Evolutionary conservation across 2,329 filamentous ascomycete genomes (phyloP).

Genomic region (Paraphaeosphaeria minitans): DNA sequence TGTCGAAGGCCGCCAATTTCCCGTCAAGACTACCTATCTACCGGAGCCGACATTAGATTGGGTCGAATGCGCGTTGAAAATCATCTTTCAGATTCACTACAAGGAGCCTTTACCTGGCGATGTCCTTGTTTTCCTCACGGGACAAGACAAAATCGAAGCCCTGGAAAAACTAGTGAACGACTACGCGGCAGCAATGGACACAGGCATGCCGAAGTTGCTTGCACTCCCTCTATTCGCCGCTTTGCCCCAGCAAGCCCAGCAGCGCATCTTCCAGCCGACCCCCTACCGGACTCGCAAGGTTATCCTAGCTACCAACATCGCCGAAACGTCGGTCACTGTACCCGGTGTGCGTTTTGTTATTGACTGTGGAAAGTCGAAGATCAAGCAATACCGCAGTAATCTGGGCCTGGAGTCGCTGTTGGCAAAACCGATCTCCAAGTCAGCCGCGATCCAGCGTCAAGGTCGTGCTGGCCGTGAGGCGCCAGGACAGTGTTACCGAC

Average conservation of each 20-base stretch:
- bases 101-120: slow-evolving; percentile 93
- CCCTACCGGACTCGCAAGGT: slow-evolving; percentile 81
- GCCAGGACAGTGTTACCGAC: slow-evolving; percentile 83
- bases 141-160: slow-evolving; percentile 89
- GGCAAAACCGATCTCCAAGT: slow-evolving; percentile 88
- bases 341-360: slow-evolving; percentile 90
- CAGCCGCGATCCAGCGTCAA: slow-evolving; percentile 87
- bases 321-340: slow-evolving; percentile 97
- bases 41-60: slow-evolving; percentile 77
- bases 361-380: slow-evolving; percentile 91
- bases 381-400: slow-evolving; percentile 85
- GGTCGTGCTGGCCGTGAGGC: slow-evolving; percentile 94
- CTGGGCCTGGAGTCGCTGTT: slow-evolving; percentile 90
- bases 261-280: slow-evolving; percentile 80
- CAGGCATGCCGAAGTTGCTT: slow-evolving; percentile 72
- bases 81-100: slow-evolving; percentile 83
- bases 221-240: slow-evolving; percentile 88
- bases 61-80: slow-evolving; percentile 78
- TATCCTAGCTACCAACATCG: slow-evolving; percentile 93
- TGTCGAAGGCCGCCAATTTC: slow-evolving; percentile 86
- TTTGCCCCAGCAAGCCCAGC: slow-evolving; percentile 82
- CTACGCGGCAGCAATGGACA: slow-evolving; percentile 72
- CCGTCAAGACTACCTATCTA: slow-evolving; percentile 79
- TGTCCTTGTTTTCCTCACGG: slow-evolving; percentile 88
- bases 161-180: slow-evolving; percentile 82